Evolutionary conservation across 306 rosid species (phyloP).

Genomic region (Vigna reflexopilosa): DNA sequence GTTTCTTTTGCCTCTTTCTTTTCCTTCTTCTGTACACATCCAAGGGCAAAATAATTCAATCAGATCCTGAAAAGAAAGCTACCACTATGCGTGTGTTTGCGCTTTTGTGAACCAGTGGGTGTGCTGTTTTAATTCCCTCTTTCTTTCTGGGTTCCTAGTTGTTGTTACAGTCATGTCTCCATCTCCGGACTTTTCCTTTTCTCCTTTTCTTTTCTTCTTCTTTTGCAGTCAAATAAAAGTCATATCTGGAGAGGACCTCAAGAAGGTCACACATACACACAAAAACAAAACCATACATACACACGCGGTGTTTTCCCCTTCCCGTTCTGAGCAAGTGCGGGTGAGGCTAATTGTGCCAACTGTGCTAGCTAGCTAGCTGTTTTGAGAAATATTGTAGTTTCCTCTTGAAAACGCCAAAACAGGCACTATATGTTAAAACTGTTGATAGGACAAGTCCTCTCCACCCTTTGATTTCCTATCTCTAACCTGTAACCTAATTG

Average conservation of each 20-base stretch:
- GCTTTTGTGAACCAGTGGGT: slow-evolving; percentile 44
- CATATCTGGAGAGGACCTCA: slow-evolving; percentile 53
- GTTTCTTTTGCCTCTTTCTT: slow-evolving; percentile 31
- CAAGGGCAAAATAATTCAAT: slow-evolving; percentile 39
- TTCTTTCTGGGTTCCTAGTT: slow-evolving; percentile 50
- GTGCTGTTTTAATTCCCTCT: slow-evolving; percentile 36
- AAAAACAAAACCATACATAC: neutral
- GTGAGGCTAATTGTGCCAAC: slow-evolving; percentile 40
- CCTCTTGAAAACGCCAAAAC: slow-evolving; percentile 51
- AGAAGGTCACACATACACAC: slow-evolving; percentile 39
- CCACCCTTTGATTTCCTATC: slow-evolving; percentile 51
- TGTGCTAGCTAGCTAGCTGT: slow-evolving; percentile 40
- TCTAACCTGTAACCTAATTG: slow-evolving; percentile 41
- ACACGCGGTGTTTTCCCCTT: slow-evolving; percentile 29
- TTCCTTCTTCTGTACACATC: slow-evolving; percentile 33
- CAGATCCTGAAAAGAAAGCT: slow-evolving; percentile 57
- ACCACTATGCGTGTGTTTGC: neutral
- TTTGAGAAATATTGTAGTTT: slow-evolving; percentile 37
- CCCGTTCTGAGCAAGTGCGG: slow-evolving; percentile 32
- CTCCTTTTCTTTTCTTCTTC: slow-evolving; percentile 30
- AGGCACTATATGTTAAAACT: slow-evolving; percentile 47
- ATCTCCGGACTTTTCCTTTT: slow-evolving; percentile 62
- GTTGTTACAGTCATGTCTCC: slow-evolving; percentile 75
- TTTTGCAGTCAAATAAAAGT: slow-evolving; percentile 82
- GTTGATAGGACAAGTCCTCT: slow-evolving; percentile 67